Evolutionary conservation across 1,284 basidiomycete species (phyloP).

Genomic region (Crucibulum parvulum): DNA sequence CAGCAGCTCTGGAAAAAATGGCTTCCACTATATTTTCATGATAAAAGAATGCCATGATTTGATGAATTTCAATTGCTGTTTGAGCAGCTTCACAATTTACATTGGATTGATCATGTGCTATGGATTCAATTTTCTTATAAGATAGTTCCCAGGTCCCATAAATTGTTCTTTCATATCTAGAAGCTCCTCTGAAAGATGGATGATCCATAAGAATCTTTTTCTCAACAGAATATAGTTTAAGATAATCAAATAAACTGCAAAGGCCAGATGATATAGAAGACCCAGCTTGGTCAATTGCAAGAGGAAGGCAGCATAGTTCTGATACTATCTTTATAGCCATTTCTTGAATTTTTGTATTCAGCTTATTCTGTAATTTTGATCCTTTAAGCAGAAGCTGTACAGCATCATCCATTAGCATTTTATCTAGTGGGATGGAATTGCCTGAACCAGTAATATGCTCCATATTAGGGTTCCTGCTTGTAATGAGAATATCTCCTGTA

Average conservation of each 20-base stretch:
- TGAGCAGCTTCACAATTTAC: background rate
- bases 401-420: background rate
- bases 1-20: slow-evolving; percentile 2
- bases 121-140: background rate
- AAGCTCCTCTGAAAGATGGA: background rate
- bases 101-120: too few species aligned
- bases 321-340: slow-evolving; percentile 1
- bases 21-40: slow-evolving; percentile 1
- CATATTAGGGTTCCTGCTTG: background rate
- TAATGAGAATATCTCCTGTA: background rate
- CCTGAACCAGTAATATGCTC: background rate
- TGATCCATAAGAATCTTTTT: background rate
- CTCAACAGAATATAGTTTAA: background rate
- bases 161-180: slow-evolving; percentile 1
- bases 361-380: background rate
- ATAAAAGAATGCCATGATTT: slow-evolving; percentile 3
- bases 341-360: background rate
- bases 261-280: background rate
- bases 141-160: slow-evolving; percentile 7
- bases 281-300: slow-evolving; percentile 9
- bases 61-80: background rate
- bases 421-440: background rate
- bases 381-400: background rate
- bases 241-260: background rate
- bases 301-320: background rate